Percentiles rank a stretch among this genome's conserved stretches.
Evolutionary conservation across 257 asterid genomes (phyloP).

Genomic region (Solanum dulcamara): DNA sequence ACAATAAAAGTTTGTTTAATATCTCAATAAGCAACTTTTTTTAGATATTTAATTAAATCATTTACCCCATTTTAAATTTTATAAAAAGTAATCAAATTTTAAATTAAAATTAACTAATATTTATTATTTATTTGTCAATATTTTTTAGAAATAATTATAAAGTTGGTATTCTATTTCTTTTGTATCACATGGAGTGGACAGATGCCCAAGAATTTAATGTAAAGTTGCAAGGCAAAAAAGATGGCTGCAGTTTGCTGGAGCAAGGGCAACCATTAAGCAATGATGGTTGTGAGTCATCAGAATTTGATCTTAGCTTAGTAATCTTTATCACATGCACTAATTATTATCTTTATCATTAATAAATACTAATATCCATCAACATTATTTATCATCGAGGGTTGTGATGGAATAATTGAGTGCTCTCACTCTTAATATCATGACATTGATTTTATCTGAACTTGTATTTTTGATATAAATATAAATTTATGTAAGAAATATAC

Average conservation of each 20-base stretch:
- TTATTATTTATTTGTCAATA: too few relatives aligned
- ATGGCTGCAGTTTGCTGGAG: not conserved
- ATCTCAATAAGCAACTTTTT: too few relatives aligned
- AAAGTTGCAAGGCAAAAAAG: not conserved
- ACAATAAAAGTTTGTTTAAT: too few relatives aligned
- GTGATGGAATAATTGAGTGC: not conserved
- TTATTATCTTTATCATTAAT: not conserved
- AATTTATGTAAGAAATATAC: too few relatives aligned
- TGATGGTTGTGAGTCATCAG: not conserved
- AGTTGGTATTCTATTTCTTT: too few relatives aligned
- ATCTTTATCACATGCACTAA: constrained; percentile 1
- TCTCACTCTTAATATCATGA: not conserved
- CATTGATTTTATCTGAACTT: too few relatives aligned
- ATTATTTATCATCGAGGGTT: not conserved
- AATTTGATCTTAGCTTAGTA: not conserved
- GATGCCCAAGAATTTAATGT: not conserved
- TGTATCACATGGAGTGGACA: not conserved
- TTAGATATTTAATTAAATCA: too few relatives aligned
- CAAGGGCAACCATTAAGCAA: not conserved
- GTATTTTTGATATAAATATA: too few relatives aligned
- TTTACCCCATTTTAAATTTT: too few relatives aligned
- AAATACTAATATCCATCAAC: not conserved
- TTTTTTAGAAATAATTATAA: too few relatives aligned
- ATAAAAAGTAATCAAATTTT: too few relatives aligned
- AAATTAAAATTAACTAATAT: too few relatives aligned